Evolutionary conservation across 768 basidiomycete species (phyloP).

Genomic region (Mycena albidolilacea): DNA sequence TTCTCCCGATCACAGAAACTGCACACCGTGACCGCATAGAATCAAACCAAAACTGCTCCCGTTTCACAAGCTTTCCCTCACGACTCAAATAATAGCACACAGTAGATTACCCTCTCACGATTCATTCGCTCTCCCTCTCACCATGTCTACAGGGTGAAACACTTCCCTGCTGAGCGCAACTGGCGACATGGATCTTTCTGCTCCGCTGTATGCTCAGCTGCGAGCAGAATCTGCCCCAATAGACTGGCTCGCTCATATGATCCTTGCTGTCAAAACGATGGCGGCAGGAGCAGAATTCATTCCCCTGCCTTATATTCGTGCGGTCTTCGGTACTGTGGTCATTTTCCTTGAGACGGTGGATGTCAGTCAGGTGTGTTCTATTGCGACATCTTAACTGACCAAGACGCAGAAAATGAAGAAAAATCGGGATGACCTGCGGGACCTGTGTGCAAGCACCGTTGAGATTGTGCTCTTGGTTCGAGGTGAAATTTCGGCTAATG

Average conservation of each 20-base stretch:
- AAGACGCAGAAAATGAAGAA: background rate
- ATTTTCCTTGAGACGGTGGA: slow-evolving; percentile 18
- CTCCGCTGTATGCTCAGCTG: too few relatives aligned
- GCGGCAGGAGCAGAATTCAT: slow-evolving; percentile 15
- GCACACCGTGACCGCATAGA: too few relatives aligned
- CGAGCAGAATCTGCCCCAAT: background rate
- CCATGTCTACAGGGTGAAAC: too few relatives aligned
- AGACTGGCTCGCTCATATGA: slow-evolving; percentile 12
- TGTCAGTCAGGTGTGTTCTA: background rate
- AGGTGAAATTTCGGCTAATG: background rate
- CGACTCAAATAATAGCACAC: too few relatives aligned
- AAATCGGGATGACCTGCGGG: slow-evolving; percentile 9
- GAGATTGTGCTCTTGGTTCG: background rate
- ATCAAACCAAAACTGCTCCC: too few relatives aligned
- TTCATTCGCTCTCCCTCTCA: too few relatives aligned
- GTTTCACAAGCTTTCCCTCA: too few relatives aligned
- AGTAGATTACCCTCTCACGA: too few relatives aligned
- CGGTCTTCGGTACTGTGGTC: background rate
- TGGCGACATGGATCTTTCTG: too few relatives aligned
- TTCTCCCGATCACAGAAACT: too few relatives aligned
- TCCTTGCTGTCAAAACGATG: slow-evolving; percentile 3
- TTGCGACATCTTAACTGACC: background rate
- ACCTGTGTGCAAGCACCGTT: background rate
- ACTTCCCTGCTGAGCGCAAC: too few relatives aligned
- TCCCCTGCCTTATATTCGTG: background rate